Conservation (phyloP, 192 early-diverging fungal species). For the Bifiguratus adelaidae region DNA sequence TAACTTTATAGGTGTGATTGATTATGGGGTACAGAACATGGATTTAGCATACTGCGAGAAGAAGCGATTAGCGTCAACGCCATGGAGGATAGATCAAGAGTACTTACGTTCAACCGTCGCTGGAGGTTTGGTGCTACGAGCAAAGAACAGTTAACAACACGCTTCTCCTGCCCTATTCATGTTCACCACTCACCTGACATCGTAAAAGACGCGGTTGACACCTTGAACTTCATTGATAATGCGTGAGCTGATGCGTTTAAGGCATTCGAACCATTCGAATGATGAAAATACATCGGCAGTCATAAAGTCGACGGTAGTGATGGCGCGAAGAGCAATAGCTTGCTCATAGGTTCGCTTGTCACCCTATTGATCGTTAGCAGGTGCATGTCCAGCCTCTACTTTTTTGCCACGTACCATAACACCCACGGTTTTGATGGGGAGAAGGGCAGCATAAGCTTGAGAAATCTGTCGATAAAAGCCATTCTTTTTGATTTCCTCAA, state of each 20-base stretch:
- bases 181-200: slow-evolving; percentile 44
- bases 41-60: too few relatives aligned
- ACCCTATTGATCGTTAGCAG: too few relatives aligned
- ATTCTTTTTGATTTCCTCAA: slow-evolving; percentile 98
- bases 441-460: slow-evolving; percentile 93
- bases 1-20: too few relatives aligned
- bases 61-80: too few relatives aligned
- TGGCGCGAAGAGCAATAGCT: slow-evolving; percentile 93
- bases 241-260: slow-evolving; percentile 87
- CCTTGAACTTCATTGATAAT: slow-evolving; percentile 99
- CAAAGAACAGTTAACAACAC: not conserved
- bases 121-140: slow-evolving; percentile 78
- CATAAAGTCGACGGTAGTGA: slow-evolving; percentile 97
- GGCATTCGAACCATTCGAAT: slow-evolving; percentile 34
- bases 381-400: too few relatives aligned
- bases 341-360: slow-evolving; percentile 99
- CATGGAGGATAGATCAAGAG: too few relatives aligned
- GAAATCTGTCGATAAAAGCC: slow-evolving; percentile 95
- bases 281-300: slow-evolving; percentile 72
- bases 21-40: too few relatives aligned
- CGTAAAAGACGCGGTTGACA: slow-evolving; percentile 96
- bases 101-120: slow-evolving; percentile 99
- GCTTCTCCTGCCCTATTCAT: not conserved
- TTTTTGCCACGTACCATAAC: too few relatives aligned
- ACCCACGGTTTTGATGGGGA: slow-evolving; percentile 93